Percentiles rank a stretch among this genome's conserved stretches.
These are phyloP conservation scores for Claviceps capensis DNA, from an alignment of 2,329 filamentous ascomycete species.

Conservation along the genomic window DNA sequence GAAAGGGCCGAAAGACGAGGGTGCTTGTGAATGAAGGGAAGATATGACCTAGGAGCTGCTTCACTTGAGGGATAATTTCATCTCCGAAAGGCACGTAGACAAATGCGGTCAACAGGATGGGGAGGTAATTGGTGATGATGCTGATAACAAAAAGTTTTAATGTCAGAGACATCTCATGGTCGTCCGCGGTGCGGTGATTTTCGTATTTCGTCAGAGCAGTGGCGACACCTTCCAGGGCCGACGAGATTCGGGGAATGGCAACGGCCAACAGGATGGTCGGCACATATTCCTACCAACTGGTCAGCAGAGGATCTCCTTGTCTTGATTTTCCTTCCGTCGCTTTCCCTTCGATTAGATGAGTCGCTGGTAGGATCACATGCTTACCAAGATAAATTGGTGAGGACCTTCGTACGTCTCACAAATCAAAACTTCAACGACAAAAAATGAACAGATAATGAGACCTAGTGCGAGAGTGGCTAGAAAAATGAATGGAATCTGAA, in stretches of 20 bases:
- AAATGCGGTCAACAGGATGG: constrained; percentile 63
- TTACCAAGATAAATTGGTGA: constrained; percentile 49
- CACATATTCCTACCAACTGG: constrained; percentile 44
- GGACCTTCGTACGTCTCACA: constrained; percentile 61
- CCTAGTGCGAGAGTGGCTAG: constrained; percentile 46
- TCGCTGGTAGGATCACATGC: constrained; percentile 9
- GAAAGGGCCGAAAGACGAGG: constrained; percentile 42
- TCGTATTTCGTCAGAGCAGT: constrained; percentile 54
- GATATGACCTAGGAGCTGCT: constrained; percentile 42
- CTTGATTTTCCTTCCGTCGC: neutral
- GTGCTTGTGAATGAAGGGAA: constrained; percentile 27
- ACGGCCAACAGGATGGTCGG: constrained; percentile 59
- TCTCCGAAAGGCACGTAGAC: constrained; percentile 65
- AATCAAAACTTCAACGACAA: constrained; percentile 62
- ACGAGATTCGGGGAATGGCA: constrained; percentile 50
- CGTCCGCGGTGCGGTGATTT: constrained; percentile 59
- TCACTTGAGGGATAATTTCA: constrained; percentile 52
- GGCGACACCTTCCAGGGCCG: constrained; percentile 48
- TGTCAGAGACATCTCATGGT: constrained; percentile 55
- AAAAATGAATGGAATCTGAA: constrained; percentile 56
- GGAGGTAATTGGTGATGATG: constrained; percentile 69
- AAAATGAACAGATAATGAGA: constrained; percentile 53
- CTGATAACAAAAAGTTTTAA: constrained; percentile 66
- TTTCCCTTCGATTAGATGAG: neutral
- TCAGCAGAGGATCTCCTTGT: too few species aligned